These are phyloP conservation scores for Oxytropis ochrocephala DNA, from an alignment of 306 rosid genomes.

Conservation along the genomic window DNA sequence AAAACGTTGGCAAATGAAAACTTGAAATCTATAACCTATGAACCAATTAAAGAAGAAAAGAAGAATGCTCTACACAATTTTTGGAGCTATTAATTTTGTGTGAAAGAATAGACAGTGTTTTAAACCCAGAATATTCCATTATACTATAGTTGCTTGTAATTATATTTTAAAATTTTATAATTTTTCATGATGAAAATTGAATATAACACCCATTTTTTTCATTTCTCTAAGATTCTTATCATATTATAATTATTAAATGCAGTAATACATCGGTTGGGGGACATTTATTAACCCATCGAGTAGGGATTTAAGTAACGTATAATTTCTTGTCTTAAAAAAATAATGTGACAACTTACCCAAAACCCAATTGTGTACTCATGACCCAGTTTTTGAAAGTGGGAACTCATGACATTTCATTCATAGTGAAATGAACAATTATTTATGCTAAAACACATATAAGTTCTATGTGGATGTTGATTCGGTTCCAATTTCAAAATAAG, in stretches of 20 bases:
- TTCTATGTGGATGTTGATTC: too few relatives aligned
- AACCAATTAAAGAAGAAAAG: neutral
- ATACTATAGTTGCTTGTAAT: neutral
- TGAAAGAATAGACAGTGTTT: constrained; percentile 13
- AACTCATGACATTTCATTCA: too few relatives aligned
- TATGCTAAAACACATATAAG: too few relatives aligned
- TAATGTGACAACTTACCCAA: neutral
- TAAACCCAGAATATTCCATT: constrained; percentile 14
- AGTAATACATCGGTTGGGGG: neutral
- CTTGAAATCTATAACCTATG: neutral
- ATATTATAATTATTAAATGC: neutral
- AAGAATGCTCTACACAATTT: neutral
- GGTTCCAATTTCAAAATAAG: too few relatives aligned
- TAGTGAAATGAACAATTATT: too few relatives aligned
- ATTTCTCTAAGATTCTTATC: neutral
- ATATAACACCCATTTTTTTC: neutral
- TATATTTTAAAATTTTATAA: neutral
- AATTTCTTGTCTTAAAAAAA: too few relatives aligned
- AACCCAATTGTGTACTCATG: too few relatives aligned
- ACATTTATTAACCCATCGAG: neutral
- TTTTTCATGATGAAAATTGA: neutral
- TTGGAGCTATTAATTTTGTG: constrained; percentile 18
- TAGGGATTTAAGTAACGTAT: neutral
- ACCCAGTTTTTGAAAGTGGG: too few relatives aligned
- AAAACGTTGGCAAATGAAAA: neutral